phyloP scores from a whole-genome alignment of 164 flowering plant species.

The Euptelea pleiosperma region DNA sequence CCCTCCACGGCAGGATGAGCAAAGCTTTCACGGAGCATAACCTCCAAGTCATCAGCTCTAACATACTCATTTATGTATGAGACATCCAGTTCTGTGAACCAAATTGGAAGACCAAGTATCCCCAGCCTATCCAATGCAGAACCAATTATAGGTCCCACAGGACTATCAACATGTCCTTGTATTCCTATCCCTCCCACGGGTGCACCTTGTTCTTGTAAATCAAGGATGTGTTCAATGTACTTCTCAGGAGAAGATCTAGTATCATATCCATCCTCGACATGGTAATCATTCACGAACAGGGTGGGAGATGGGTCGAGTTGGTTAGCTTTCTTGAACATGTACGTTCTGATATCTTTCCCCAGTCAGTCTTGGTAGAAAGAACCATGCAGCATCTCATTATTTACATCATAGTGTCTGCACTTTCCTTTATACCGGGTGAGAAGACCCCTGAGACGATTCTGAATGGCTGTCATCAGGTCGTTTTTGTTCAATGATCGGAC shows the following conservation, averaged over 20 bases:
- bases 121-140: constrained; percentile 74
- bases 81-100: constrained; percentile 95
- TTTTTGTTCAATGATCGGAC: constrained; percentile 57
- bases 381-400: constrained; percentile 95
- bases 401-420: constrained; percentile 88
- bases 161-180: constrained; percentile 85
- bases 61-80: constrained; percentile 72
- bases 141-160: constrained; percentile 75
- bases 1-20: constrained; percentile 96
- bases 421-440: constrained; percentile 80
- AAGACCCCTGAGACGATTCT: constrained; percentile 71
- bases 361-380: constrained; percentile 76
- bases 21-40: constrained; percentile 83
- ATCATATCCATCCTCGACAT: constrained; percentile 84
- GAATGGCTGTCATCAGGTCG: constrained; percentile 67
- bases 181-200: constrained; percentile 89
- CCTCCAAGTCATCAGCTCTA: constrained; percentile 92
- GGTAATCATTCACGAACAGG: constrained; percentile 88
- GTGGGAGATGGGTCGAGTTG: constrained; percentile 72
- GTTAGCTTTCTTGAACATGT: constrained; percentile 81
- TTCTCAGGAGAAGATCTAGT: constrained; percentile 72
- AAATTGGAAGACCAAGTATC: constrained; percentile 82
- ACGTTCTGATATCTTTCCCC: constrained; percentile 66
- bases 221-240: constrained; percentile 70
- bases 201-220: constrained; percentile 80